Percentiles rank a stretch among this genome's conserved stretches.
These are phyloP conservation scores for Tricholoma saponaceum DNA, from an alignment of 768 basidiomycete genomes.

Conservation along the genomic window DNA sequence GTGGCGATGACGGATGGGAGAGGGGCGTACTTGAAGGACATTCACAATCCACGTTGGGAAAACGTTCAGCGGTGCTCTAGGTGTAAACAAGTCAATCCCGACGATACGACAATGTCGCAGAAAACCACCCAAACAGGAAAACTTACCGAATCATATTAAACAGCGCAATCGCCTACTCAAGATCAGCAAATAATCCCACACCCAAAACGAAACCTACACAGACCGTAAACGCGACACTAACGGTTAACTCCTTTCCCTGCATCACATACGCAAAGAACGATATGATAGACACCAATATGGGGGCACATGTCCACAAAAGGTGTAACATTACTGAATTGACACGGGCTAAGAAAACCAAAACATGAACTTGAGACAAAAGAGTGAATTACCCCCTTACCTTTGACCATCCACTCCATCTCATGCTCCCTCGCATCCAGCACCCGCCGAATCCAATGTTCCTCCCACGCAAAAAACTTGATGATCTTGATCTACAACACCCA, in stretches of 20 bases:
- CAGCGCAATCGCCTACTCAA: slow-evolving; percentile 62
- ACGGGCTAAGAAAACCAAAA: slow-evolving; percentile 38
- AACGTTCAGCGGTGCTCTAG: slow-evolving; percentile 66
- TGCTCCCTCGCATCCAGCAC: slow-evolving; percentile 57
- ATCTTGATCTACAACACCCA: neutral
- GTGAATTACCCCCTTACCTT: slow-evolving; percentile 38
- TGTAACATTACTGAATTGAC: slow-evolving; percentile 71
- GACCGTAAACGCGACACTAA: slow-evolving; percentile 82
- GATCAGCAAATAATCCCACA: neutral
- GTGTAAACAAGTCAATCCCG: neutral
- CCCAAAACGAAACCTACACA: slow-evolving; percentile 19
- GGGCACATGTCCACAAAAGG: slow-evolving; percentile 68
- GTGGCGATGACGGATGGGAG: neutral
- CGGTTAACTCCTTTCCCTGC: slow-evolving; percentile 68
- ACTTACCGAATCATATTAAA: slow-evolving; percentile 77
- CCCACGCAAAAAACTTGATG: slow-evolving; percentile 77
- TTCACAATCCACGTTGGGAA: slow-evolving; percentile 80
- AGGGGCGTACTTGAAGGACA: slow-evolving; percentile 50
- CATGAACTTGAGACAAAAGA: neutral
- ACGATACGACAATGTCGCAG: neutral
- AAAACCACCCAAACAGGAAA: neutral
- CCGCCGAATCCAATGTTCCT: slow-evolving; percentile 68
- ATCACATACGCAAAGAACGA: slow-evolving; percentile 74
- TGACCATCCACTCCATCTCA: slow-evolving; percentile 76
- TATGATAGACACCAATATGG: slow-evolving; percentile 74